Evolutionary conservation across 805 yeast genomes (phyloP).

Genomic region (Metschnikowia vanudenii): DNA sequence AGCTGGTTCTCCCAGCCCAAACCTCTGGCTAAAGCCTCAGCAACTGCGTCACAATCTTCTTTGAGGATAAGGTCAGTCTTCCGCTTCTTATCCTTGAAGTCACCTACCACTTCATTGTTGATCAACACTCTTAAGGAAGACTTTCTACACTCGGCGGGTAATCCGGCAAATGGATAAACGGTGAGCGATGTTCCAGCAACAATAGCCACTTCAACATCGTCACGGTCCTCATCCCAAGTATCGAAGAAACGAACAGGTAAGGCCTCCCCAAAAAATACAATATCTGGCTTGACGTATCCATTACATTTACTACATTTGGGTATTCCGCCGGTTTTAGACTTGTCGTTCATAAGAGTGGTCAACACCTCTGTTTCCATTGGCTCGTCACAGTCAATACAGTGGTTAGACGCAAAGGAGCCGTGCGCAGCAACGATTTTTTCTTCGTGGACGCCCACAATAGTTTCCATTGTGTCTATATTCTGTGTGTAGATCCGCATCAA

Average conservation of each 20-base stretch:
- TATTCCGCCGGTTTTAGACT: constrained; percentile 32
- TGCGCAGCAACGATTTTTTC: constrained; percentile 84
- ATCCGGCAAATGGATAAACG: constrained; percentile 85
- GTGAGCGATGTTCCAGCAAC: constrained; percentile 92
- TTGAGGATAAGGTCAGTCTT: constrained; percentile 58
- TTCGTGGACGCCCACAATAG: constrained; percentile 71
- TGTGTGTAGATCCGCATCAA: constrained; percentile 82
- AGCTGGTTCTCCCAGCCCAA: constrained; percentile 68
- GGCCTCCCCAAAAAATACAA: constrained; percentile 91
- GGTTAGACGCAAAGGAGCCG: constrained; percentile 85
- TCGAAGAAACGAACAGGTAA: constrained; percentile 71
- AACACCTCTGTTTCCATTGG: constrained; percentile 51
- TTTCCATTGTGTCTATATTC: constrained; percentile 88
- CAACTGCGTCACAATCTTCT: constrained; percentile 67
- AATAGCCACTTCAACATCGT: constrained; percentile 63
- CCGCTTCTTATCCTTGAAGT: constrained; percentile 50
- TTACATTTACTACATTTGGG: constrained; percentile 62
- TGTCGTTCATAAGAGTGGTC: constrained; percentile 36
- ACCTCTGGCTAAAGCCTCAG: constrained; percentile 47
- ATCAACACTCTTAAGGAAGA: constrained; percentile 58
- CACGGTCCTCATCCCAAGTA: constrained; percentile 57
- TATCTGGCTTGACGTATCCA: constrained; percentile 88
- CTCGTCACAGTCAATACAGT: constrained; percentile 72
- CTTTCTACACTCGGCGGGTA: constrained; percentile 64
- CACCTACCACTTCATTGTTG: constrained; percentile 79